Evolutionary conservation across 768 basidiomycete species (phyloP), one percentile per base, ranked within the genome.

Genomic region (Lentinus tigrinus): DNA sequence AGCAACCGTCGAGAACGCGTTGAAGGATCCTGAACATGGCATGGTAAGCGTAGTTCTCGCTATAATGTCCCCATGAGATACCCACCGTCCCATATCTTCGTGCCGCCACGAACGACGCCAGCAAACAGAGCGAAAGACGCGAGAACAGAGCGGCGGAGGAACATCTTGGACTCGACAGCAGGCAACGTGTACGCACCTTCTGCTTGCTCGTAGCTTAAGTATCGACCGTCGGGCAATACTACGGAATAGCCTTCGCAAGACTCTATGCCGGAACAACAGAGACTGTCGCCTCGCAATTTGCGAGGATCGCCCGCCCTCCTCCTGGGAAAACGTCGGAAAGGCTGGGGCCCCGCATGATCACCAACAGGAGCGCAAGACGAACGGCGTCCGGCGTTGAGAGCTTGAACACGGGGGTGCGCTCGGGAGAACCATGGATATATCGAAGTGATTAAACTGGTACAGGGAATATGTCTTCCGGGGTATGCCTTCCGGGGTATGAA

Each of bases 71-170:
- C n/a, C 17, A 8, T 26, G 2, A n/a, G 9, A 8, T 2, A 38
- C 50, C 37, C 39, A 17, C 84, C 83, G 40, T 74, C 73, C 84
- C 84, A 86, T 43, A 85, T 62, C 28, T 72, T 77, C 11, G 79
- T 81, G 0, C 83, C 83, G 21, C 79, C 83, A n/a, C 61, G 70
- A 27, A 69, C 80, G 16, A 61, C 62, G 10, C 68, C 63, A 42
- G 55, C 56, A 56, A 67, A 63, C 13, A 70, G 54, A 17, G 40
- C 37, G 4, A 69, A 51, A 19, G 65, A 47, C 3, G 68, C 39
- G 26, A 68, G 38, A 38, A 46, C 52, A 65, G 63, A 54, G 66
- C 70, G 31, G 6, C 31, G 47, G 69, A 40, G 71, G 66, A 64
- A 72, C 75, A 65, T 80, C 60, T 14, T 71, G 51, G 65, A 62